Evolutionary conservation across 2,329 filamentous ascomycete genomes (phyloP).

Genomic region (Diplodia sapinea): DNA sequence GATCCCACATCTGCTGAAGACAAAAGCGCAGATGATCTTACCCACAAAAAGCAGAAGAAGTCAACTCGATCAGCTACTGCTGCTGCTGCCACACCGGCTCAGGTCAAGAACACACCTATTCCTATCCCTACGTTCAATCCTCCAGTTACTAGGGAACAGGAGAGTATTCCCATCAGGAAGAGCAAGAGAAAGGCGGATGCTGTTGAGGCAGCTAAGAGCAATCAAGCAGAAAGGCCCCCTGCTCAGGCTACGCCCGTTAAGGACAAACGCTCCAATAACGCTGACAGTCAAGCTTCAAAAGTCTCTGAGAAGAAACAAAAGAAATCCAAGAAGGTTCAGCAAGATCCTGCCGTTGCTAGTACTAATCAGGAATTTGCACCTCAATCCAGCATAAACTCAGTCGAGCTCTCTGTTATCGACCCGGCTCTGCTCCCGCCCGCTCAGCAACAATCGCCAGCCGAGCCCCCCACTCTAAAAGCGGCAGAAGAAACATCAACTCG

Average conservation of each 20-base stretch:
- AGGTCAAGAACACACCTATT: slow-evolving; percentile 22
- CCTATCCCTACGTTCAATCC: slow-evolving; percentile 16
- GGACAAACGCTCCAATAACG: neutral
- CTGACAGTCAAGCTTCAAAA: neutral
- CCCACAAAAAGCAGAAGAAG: slow-evolving; percentile 30
- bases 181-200: slow-evolving; percentile 23
- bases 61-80: neutral
- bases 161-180: slow-evolving; percentile 7
- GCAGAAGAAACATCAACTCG: neutral
- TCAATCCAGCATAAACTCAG: neutral
- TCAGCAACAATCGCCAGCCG: neutral
- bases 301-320: slow-evolving; percentile 6
- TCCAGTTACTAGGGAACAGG: neutral
- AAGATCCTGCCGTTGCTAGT: neutral
- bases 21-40: slow-evolving; percentile 1
- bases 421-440: slow-evolving; percentile 15
- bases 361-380: neutral
- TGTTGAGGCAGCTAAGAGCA: slow-evolving; percentile 1
- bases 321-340: slow-evolving; percentile 13
- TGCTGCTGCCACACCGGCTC: neutral
- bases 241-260: neutral
- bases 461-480: neutral
- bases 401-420: slow-evolving; percentile 22
- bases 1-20: neutral
- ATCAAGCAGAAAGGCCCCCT: neutral